Conservation (phyloP, 257 asterid genomes). For the Primulina huaijiensis region DNA sequence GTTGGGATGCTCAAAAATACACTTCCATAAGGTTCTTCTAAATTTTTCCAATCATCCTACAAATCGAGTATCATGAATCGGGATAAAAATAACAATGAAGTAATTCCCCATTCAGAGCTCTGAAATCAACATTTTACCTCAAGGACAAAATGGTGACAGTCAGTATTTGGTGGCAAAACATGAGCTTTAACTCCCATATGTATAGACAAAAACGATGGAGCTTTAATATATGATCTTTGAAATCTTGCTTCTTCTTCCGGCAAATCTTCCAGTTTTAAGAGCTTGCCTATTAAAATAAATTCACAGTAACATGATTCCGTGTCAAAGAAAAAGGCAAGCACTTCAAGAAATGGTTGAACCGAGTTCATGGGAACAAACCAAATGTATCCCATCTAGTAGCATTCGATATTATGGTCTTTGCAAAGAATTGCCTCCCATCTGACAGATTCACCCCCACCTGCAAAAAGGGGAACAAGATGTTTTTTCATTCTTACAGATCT, state of each 20-base stretch:
- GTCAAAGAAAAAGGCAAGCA: slow-evolving; percentile 11
- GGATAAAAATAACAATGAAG: slow-evolving; percentile 1
- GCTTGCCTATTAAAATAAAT: slow-evolving; percentile 56
- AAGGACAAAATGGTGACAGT: slow-evolving; percentile 89
- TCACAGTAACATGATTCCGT: slow-evolving; percentile 12
- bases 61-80: not conserved
- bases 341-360: slow-evolving; percentile 17
- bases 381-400: slow-evolving; percentile 99
- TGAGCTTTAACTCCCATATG: slow-evolving; percentile 91
- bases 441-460: slow-evolving; percentile 95
- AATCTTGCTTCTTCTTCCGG: slow-evolving; percentile 91
- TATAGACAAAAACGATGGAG: slow-evolving; percentile 94
- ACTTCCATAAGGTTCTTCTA: slow-evolving; percentile 83
- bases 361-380: slow-evolving; percentile 51
- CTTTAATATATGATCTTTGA: slow-evolving; percentile 83
- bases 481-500: slow-evolving; percentile 23
- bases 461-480: slow-evolving; percentile 22
- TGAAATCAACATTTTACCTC: slow-evolving; percentile 50
- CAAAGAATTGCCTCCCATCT: slow-evolving; percentile 73
- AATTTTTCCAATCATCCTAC: slow-evolving; percentile 78
- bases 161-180: slow-evolving; percentile 80
- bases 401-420: slow-evolving; percentile 83
- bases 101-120: slow-evolving; percentile 5
- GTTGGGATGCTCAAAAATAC: slow-evolving; percentile 98
- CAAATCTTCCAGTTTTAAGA: slow-evolving; percentile 64